phyloP scores from a whole-genome alignment of 306 rosid species.

The Rosa multiflora region DNA sequence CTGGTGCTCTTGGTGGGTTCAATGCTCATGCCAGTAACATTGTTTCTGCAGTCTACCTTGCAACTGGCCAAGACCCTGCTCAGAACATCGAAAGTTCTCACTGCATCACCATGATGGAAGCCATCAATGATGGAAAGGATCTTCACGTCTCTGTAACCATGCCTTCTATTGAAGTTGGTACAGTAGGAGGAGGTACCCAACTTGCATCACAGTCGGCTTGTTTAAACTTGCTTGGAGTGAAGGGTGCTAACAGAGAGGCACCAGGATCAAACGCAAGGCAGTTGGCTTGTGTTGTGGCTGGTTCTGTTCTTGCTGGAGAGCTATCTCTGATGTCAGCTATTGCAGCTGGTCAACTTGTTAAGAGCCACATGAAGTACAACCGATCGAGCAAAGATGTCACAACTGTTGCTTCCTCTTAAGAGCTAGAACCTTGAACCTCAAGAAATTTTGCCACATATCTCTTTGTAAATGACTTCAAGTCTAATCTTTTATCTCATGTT shows the following conservation, averaged over 20 bases:
- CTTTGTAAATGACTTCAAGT: no score
- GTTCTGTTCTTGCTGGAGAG: slow-evolving; percentile 88
- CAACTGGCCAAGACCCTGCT: slow-evolving; percentile 96
- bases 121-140: slow-evolving; percentile 69
- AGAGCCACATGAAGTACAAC: slow-evolving; percentile 95
- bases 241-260: slow-evolving; percentile 77
- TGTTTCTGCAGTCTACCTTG: slow-evolving; percentile 71
- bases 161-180: slow-evolving; percentile 88
- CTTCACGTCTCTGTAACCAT: slow-evolving; percentile 86
- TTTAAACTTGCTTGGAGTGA: slow-evolving; percentile 76
- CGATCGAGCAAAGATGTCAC: slow-evolving; percentile 66
- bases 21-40: slow-evolving; percentile 92
- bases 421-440: no score
- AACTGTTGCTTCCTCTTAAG: neutral
- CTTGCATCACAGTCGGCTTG: slow-evolving; percentile 91
- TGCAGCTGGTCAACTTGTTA: slow-evolving; percentile 87
- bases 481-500: no score
- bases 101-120: slow-evolving; percentile 91
- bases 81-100: slow-evolving; percentile 89
- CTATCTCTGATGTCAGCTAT: slow-evolving; percentile 87
- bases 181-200: slow-evolving; percentile 95
- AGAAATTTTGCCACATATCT: no score
- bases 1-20: slow-evolving; percentile 94
- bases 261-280: slow-evolving; percentile 77
- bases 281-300: slow-evolving; percentile 73